phyloP scores from a whole-genome alignment of 1,284 basidiomycete species.

The Malassezia yamatoensis region DNA sequence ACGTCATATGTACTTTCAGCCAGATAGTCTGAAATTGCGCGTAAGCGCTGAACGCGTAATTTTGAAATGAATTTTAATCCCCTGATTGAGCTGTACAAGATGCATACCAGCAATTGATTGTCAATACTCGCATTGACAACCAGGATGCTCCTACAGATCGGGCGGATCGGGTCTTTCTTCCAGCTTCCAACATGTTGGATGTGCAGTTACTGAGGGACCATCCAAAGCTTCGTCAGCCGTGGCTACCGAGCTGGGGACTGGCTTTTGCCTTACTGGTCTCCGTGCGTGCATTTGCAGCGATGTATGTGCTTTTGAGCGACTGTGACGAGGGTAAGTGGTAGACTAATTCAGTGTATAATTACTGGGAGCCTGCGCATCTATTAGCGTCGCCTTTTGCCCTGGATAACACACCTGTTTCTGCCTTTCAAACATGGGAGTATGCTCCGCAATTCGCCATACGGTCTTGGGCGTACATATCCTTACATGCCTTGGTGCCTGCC shows the following conservation, averaged over 20 bases:
- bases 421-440: constrained; percentile 95
- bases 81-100: constrained; percentile 8
- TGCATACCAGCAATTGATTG: constrained; percentile 35
- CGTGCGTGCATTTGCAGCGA: constrained; percentile 54
- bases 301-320: constrained; percentile 90
- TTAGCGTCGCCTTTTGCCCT: constrained; percentile 47
- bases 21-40: constrained; percentile 31
- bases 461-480: constrained; percentile 80
- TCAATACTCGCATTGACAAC: constrained; percentile 20
- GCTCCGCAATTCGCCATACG: constrained; percentile 80
- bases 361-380: constrained; percentile 91
- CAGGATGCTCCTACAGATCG: too few species aligned
- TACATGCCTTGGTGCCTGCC: constrained; percentile 43
- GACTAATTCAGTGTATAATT: constrained; percentile 60
- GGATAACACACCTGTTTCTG: constrained; percentile 36
- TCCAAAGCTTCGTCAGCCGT: constrained; percentile 5
- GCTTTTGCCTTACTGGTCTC: constrained; percentile 1
- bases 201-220: constrained; percentile 10
- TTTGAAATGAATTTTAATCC: constrained; percentile 41
- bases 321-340: constrained; percentile 63
- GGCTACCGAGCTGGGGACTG: constrained; percentile 6
- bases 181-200: background rate
- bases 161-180: too few species aligned
- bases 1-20: constrained; percentile 59
- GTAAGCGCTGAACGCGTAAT: constrained; percentile 24